Base-by-base conservation (phyloP, 2,329 filamentous ascomycete genomes). In the Cladosporium sp. region DNA sequence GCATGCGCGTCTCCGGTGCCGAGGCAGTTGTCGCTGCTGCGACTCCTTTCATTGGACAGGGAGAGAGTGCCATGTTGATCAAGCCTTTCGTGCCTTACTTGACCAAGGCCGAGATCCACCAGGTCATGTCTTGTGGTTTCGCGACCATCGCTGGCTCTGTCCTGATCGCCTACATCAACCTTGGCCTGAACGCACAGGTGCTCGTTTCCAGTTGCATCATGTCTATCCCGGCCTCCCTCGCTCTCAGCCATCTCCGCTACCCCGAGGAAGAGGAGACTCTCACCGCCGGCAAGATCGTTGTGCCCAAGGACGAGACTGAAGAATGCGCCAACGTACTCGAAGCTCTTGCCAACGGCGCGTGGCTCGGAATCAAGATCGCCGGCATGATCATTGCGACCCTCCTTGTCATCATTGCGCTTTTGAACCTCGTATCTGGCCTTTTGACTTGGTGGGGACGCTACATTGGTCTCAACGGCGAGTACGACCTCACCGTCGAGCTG, bases 11-110 rank as follows among this genome's bases (percentile, higher is more conserved):
- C 6, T 96, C 92, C 5, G 93, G 93, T 67, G 92, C 92, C 55
- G 93, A 97, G 79, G 92, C 93, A n/a, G 91, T 97, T 59, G 93
- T 97, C 66, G 93, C 93, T 37, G 91, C 93, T 37, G 93, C 93
- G 11, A 96, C 93, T 0, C 93, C 93, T 10, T 97, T 97, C 80
- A 95, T 97, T 74, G 93, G 93, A 10, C 93, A 96, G 81, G 93
- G 93, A 74, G 93, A 97, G 83, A 95, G 91, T 28, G 92, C 92
- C 67, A 96, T 97, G 91, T 82, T 97, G 74, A 92, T 97, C 78
- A 88, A 89, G 64, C 92, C 92, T 0, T 97, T 96, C 77, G 88
- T 97, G 56, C 83, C 91, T 12, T 89, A 95, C 78, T 86, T 97
- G 74, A 97, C 93, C 68, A 85, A 89, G 75, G 92, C 92, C 70